Evolutionary conservation across 805 yeast genomes (phyloP), one percentile per base, ranked within the genome.

Genomic region (Isabelozyma rhagii): DNA sequence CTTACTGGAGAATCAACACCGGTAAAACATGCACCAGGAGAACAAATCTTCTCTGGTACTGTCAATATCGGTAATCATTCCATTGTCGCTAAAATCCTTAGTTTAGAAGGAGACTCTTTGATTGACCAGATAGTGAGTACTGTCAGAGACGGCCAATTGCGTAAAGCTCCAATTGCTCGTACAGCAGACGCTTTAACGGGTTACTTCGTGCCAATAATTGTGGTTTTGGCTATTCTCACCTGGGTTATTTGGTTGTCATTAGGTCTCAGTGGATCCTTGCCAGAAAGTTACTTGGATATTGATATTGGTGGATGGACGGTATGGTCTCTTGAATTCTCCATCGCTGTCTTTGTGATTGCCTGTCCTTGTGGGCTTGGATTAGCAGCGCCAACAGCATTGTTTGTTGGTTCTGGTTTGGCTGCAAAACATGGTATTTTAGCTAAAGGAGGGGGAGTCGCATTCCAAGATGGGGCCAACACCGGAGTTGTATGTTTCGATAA

Each of bases 321-420:
- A 10, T 87, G 93, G 91, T 83, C 92, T 0, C 71, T 87, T 49
- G 84, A 86, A 56, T 87, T 87, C 66, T 81, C 91, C 1, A 84
- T 87, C 54, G 81, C 92, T 0, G 93, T 88, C 1, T 86, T 87
- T 67, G 93, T 87, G 1, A 81, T 87, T 46, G 93, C 93, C 0
- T 87, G 96, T 61, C 96, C 96, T 1, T 87, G 94, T 71, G 96
- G 93, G 1, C 80, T 87, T 56, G 94, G 93, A 1, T 70, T 87
- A 18, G 94, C 94, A 21, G 94, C 93, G 1, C 94, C 94, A 1
- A 87, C 93, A 1, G 93, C 94, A 0, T 63, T 87, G 40, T 86
- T 84, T 69, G 90, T 87, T 10, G 94, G 94, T 2, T 75, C 89
- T 14, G 90, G 93, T 0, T 63, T 87, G 46, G 90, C 92, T 38